Evolutionary conservation across 106 monocot genomes (phyloP), one percentile per base, ranked within the genome.

Genomic region (Platanthera zijinensis): DNA sequence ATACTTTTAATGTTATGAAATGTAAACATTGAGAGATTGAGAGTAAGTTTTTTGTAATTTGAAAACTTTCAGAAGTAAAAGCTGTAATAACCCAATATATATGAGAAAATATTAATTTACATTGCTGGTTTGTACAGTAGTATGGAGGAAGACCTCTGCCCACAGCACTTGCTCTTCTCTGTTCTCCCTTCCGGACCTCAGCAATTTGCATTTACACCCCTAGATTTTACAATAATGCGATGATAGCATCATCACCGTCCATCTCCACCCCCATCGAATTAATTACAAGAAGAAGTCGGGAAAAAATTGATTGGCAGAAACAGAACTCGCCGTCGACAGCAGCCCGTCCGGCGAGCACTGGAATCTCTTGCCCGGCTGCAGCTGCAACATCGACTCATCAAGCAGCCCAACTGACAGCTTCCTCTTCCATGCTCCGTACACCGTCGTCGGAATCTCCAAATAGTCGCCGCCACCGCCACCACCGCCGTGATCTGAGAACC

Each of bases 351-450:
- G 21, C 10, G 72, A 50, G 51, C 51, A 72, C 72, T 72, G 72
- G 50, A 22, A 11, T 5, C 72, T 50, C 72, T 72, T 72, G 18
- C 72, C 72, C 12, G 49, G 51, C 72, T 72, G 72, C 25, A 25
- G 25, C 72, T 51, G 72, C 49, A 51, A 11, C 72, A 51, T 72
- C 22, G 22, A 18, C 72, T 72, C 72, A 46, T 72, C 72, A 51
- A 51, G 50, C 39, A 51, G 22, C 15, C 17, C 72, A 5, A 72
- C 9, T 1, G 72, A 72, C 0, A 12, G 50, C 51, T 72, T 72
- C 72, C 72, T 72, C 72, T 72, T 72, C 50, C n/a, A 51, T 5
- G 72, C 50, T 1, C 51, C 50, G 10, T 51, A 25, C 19, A 22
- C 50, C 50, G 61, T 18, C 61, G 11, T 10, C 22, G 8, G 72